A percentile compares a stretch with the other conserved stretches of the same genome.
These are phyloP conservation scores for Cantharellus anzutake DNA, from an alignment of 768 basidiomycete genomes.

Conservation along the genomic window DNA sequence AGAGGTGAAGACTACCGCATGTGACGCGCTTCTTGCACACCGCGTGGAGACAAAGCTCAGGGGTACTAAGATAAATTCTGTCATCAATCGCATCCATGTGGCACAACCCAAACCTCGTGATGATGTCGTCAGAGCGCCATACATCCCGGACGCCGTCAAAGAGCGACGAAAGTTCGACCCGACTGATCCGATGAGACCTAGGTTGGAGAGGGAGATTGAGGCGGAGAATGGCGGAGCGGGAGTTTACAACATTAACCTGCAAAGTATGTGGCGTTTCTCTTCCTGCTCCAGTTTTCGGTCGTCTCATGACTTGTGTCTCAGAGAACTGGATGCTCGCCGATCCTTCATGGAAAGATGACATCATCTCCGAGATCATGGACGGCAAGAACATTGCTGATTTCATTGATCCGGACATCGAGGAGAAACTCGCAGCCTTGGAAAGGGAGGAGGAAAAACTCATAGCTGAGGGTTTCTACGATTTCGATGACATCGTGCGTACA, in stretches of 20 bases:
- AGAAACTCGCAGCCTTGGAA: slow-evolving; percentile 93
- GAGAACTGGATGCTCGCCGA: slow-evolving; percentile 82
- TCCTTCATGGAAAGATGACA: slow-evolving; percentile 88
- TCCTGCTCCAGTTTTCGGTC: not conserved
- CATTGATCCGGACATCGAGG: slow-evolving; percentile 90
- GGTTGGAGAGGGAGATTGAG: slow-evolving; percentile 66
- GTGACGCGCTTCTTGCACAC: slow-evolving; percentile 86
- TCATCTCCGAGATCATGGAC: slow-evolving; percentile 96
- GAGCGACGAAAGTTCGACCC: slow-evolving; percentile 69
- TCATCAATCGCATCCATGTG: slow-evolving; percentile 92
- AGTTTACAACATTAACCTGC: slow-evolving; percentile 78
- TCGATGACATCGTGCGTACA: slow-evolving; percentile 57
- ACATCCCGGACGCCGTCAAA: slow-evolving; percentile 74
- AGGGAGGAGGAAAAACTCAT: slow-evolving; percentile 90
- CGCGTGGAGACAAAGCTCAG: slow-evolving; percentile 89
- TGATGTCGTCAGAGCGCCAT: slow-evolving; percentile 70
- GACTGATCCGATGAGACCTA: slow-evolving; percentile 57
- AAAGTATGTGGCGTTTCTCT: slow-evolving; percentile 35
- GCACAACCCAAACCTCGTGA: slow-evolving; percentile 81
- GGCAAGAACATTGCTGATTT: slow-evolving; percentile 99
- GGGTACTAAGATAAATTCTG: slow-evolving; percentile 77
- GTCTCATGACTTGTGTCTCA: slow-evolving; percentile 17
- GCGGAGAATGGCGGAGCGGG: slow-evolving; percentile 75
- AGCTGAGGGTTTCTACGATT: slow-evolving; percentile 88
- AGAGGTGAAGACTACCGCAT: slow-evolving; percentile 88